Conservation (phyloP, 140 eudicot species). For the Oenanthe javanica region DNA sequence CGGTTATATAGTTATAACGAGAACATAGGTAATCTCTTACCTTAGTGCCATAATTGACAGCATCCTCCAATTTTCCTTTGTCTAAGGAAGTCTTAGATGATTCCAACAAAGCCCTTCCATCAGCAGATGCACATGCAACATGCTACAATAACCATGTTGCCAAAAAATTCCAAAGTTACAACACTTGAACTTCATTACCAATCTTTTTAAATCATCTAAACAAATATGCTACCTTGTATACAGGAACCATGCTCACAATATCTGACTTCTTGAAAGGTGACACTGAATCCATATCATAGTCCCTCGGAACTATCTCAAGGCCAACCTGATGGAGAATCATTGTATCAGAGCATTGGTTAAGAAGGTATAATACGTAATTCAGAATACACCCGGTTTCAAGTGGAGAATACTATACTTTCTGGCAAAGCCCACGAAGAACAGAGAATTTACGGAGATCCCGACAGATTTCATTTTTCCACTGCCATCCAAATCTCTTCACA, state of each 20-base stretch:
- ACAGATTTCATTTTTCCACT: conserved; percentile 53
- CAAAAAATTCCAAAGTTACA: conserved; percentile 12
- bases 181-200: not conserved
- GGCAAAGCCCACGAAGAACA: conserved; percentile 88
- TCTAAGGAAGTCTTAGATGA: conserved; percentile 93
- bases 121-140: conserved; percentile 90
- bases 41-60: conserved; percentile 92
- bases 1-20: not conserved
- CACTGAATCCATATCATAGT: conserved; percentile 87
- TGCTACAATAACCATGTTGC: conserved; percentile 41
- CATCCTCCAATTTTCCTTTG: conserved; percentile 95
- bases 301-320: conserved; percentile 84
- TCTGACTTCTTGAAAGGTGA: conserved; percentile 68
- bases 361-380: not conserved
- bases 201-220: conserved; percentile 4
- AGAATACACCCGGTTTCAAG: not conserved
- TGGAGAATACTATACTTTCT: conserved; percentile 50
- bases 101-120: conserved; percentile 87
- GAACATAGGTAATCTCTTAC: conserved; percentile 24
- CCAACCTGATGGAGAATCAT: conserved; percentile 62
- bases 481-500: conserved; percentile 66
- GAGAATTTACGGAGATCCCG: conserved; percentile 73
- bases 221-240: conserved; percentile 63
- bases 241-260: conserved; percentile 88
- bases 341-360: conserved; percentile 11